Percentiles rank a stretch among this genome's conserved stretches.
Evolutionary conservation across 768 basidiomycete species (phyloP).

Genomic region (Boletus rubroflammeus): DNA sequence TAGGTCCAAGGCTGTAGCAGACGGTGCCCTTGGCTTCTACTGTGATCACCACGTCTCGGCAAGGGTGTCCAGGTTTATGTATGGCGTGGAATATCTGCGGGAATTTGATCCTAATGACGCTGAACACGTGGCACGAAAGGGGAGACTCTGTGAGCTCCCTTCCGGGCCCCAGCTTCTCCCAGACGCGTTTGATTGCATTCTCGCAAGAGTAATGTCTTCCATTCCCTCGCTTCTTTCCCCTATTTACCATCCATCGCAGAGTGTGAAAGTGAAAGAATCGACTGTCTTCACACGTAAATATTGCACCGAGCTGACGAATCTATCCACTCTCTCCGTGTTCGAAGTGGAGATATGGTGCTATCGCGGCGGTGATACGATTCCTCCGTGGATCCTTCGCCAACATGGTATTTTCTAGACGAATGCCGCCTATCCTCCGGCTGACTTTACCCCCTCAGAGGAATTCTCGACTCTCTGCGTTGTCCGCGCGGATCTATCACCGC

Average conservation of each 20-base stretch:
- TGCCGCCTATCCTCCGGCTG: neutral
- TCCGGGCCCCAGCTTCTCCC: conserved; percentile 75
- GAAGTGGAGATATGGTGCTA: conserved; percentile 86
- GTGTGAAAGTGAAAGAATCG: conserved; percentile 75
- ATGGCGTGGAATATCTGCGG: conserved; percentile 76
- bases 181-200: conserved; percentile 80
- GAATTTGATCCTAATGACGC: conserved; percentile 61
- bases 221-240: neutral
- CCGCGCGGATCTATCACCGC: conserved; percentile 69
- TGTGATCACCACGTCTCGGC: conserved; percentile 83
- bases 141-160: conserved; percentile 68
- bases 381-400: conserved; percentile 69
- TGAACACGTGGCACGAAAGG: conserved; percentile 62
- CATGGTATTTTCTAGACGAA: conserved; percentile 28
- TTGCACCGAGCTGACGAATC: conserved; percentile 74
- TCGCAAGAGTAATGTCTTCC: conserved; percentile 52
- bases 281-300: conserved; percentile 80
- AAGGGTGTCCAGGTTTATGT: conserved; percentile 76
- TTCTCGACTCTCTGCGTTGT: conserved; percentile 79
- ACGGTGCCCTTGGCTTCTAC: conserved; percentile 81
- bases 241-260: conserved; percentile 34
- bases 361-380: conserved; percentile 65
- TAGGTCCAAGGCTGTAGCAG: conserved; percentile 82
- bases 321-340: conserved; percentile 73
- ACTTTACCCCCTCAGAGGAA: conserved; percentile 41